Base-by-base conservation (phyloP, 2,329 filamentous ascomycete genomes). In the Bimuria novae-zelandiae region DNA sequence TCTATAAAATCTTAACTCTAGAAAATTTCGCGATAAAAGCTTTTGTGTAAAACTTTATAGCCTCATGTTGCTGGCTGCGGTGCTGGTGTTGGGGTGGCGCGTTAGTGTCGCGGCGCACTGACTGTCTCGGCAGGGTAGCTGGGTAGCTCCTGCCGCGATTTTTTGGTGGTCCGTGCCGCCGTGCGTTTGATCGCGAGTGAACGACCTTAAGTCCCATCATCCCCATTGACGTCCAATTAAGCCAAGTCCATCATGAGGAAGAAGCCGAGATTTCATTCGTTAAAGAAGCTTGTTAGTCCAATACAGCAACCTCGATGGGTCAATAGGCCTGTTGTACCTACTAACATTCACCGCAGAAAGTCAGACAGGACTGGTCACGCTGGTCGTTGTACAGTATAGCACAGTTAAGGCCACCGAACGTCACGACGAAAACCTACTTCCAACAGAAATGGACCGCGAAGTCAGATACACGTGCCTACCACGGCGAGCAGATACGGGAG, bases 401-500 rank as follows among this genome's bases (percentile, higher is more conserved):
- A 45, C 82, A 83, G 62, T 68, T 84, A 29, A 76, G 67, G 37
- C 68, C 74, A 2, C 83, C 82, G 16, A 70, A 64, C 14, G 46
- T 55, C 22, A 45, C 44, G 2, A 45, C 51, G 3, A 62, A 61
- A 22, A 97, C 92, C 39, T 95, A 94, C 78, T 99, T 96, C 83
- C 93, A 97, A 81, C 93, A 97, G 77, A 99, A 99, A 88, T 99
- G 93, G 93, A 76, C 78, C 1, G 90, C 93, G 67, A 99, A 99
- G 77, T 86, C 92, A 19, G 75, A 87, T 60, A 85, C 90, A 36
- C 87, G 94, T 62, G 87, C 83, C 59, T 99, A 97, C 76, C 94
- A 99, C 78, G 94, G 93, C 75, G 93, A 97, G 73, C 90, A 96
- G 71, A 88, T 99, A 63, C 86, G 88, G 61, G 94, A 99, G 79